Conservation (phyloP, 805 yeast genomes). For the Yarrowia sp. region DNA sequence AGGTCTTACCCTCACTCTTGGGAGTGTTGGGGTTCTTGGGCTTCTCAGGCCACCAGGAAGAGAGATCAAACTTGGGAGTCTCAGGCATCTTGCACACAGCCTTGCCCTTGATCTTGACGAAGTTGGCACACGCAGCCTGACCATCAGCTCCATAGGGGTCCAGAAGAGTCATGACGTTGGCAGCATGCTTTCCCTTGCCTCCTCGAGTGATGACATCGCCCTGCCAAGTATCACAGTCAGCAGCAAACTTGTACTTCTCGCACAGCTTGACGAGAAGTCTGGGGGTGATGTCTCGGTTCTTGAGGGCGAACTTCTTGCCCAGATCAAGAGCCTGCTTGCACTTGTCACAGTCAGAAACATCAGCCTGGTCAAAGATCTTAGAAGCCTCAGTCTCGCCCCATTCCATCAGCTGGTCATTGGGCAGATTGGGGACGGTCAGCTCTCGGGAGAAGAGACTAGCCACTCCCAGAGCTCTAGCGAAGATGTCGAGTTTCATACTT, state of each 20-base stretch:
- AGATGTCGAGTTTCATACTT: constrained; percentile 16
- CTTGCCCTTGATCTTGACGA: constrained; percentile 37
- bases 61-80: constrained; percentile 7
- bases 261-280: constrained; percentile 12
- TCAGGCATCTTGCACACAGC: constrained; percentile 7
- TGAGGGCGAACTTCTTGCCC: constrained; percentile 14
- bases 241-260: constrained; percentile 3
- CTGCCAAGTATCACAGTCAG: constrained; percentile 8
- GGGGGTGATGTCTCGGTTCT: constrained; percentile 12
- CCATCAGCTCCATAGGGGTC: constrained; percentile 63
- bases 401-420: constrained; percentile 9
- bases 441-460: constrained; percentile 20
- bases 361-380: background rate
- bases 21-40: constrained; percentile 55
- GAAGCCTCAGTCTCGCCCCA: constrained; percentile 14
- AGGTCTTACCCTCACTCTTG: constrained; percentile 54
- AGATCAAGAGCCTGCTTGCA: constrained; percentile 6
- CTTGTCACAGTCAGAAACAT: background rate
- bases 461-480: constrained; percentile 4
- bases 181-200: constrained; percentile 50
- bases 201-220: constrained; percentile 22
- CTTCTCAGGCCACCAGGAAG: constrained; percentile 48
- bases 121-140: constrained; percentile 60
- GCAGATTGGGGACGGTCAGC: constrained; percentile 10
- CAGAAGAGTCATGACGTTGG: constrained; percentile 59